Base-by-base conservation (phyloP, 768 basidiomycete species). In the Russula sp. region DNA sequence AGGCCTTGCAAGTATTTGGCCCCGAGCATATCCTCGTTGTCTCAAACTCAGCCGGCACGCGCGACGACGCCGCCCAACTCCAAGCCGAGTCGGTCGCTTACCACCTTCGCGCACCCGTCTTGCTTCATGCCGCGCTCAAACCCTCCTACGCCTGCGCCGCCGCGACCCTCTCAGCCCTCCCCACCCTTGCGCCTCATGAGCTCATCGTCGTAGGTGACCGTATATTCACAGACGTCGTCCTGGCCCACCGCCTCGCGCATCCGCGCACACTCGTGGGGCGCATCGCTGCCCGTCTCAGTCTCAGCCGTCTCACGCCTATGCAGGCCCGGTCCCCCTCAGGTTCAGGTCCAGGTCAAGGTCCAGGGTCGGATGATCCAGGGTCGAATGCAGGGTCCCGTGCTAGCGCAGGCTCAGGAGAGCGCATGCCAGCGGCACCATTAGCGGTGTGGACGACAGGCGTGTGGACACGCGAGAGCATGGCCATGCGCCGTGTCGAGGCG, bases 21-120 rank as follows among this genome's bases (percentile, higher is more conserved):
- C 78, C 84, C 29, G 80, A 79, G 0, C 88, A 92, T 62, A 82
- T 99, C 6, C 76, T 99, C 63, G 83, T 98, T 49, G 95, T 98
- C 38, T 93, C 90, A 72, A 99, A 99, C 71, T 94, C 95, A 20
- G 93, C 93, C 0, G 95, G 96, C 1, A 89, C 91, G 29, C 80
- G 77, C 59, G 79, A 85, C 59, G 91, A 92, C 65, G 77, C 86
- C 0, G 88, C 86, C 20, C 84, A 84, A 14, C 81, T 98, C 48
- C 90, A 94, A 93, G 87, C 93, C 5, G 93, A 97, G 76, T 86
- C 89, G 13, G 90, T 98, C 9, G 80, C 86, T 3, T 70, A 88
- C 61, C 80, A 88, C 67, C 84, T 96, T 2, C 78, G 80, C 46
- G 89, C 83, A 0, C 94, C 94, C 4, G 90, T 98, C 38, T 81